These are phyloP conservation scores for Vachellia pachyceras DNA, from an alignment of 306 rosid species.

Conservation along the genomic window DNA sequence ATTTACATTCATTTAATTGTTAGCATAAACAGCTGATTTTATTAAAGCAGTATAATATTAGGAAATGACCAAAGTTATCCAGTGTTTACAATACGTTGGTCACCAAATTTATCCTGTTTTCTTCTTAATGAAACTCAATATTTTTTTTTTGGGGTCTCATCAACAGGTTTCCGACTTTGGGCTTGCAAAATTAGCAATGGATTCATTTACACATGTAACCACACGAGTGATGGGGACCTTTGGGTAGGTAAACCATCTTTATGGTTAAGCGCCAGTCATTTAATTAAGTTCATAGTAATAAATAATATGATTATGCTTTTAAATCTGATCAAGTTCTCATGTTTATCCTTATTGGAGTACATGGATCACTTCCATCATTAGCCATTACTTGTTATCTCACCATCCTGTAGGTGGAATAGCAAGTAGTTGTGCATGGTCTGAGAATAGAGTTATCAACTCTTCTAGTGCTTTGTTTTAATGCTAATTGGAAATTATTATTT, in stretches of 20 bases:
- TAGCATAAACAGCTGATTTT: slow-evolving; percentile 22
- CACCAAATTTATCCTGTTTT: background rate
- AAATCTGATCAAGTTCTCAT: background rate
- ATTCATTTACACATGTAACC: slow-evolving; percentile 87
- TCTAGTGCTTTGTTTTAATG: slow-evolving; percentile 13
- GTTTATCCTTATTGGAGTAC: background rate
- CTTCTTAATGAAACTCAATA: slow-evolving; percentile 5
- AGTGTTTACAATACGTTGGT: slow-evolving; percentile 1
- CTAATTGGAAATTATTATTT: background rate
- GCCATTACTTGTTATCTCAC: background rate
- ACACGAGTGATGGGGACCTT: slow-evolving; percentile 99
- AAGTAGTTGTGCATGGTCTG: background rate
- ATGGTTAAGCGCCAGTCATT: slow-evolving; percentile 1
- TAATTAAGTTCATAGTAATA: slow-evolving; percentile 16
- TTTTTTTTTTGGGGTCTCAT: slow-evolving; percentile 34
- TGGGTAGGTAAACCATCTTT: slow-evolving; percentile 63
- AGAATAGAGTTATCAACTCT: background rate
- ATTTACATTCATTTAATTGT: slow-evolving; percentile 19
- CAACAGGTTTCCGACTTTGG: slow-evolving; percentile 97
- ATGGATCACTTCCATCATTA: slow-evolving; percentile 3
- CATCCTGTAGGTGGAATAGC: slow-evolving; percentile 11
- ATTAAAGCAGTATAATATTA: slow-evolving; percentile 21
- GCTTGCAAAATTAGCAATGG: slow-evolving; percentile 91
- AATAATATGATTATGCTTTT: background rate
- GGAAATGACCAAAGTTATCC: slow-evolving; percentile 12